These are phyloP conservation scores for Megacollybia marginata DNA, from an alignment of 768 basidiomycete genomes.

Conservation along the genomic window DNA sequence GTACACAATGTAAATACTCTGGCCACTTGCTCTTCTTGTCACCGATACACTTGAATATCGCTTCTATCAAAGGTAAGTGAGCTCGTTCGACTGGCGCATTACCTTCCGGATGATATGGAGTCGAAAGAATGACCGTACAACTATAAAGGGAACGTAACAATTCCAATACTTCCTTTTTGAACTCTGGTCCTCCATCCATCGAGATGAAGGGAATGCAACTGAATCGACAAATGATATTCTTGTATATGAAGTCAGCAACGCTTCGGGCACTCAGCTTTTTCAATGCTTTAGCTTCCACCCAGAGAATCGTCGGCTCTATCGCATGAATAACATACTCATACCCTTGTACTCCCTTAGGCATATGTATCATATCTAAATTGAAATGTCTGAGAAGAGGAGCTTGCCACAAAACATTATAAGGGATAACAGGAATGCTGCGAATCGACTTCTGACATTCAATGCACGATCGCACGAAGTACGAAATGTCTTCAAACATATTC, in stretches of 20 bases:
- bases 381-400: too few relatives aligned
- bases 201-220: slow-evolving; percentile 12
- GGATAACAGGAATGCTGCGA: too few relatives aligned
- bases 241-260: slow-evolving; percentile 22
- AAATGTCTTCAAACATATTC: too few relatives aligned
- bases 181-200: slow-evolving; percentile 23
- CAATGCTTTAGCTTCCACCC: slow-evolving; percentile 14
- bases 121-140: slow-evolving; percentile 18
- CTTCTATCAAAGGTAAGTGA: slow-evolving; percentile 17
- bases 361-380: too few relatives aligned
- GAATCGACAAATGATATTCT: slow-evolving; percentile 20
- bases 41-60: slow-evolving; percentile 14
- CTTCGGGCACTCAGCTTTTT: slow-evolving; percentile 3
- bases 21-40: slow-evolving; percentile 18
- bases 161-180: slow-evolving; percentile 15
- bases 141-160: slow-evolving; percentile 16
- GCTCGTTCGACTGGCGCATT: slow-evolving; percentile 23
- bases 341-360: slow-evolving; percentile 9
- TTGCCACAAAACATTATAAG: too few relatives aligned
- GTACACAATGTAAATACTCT: slow-evolving; percentile 11
- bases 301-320: slow-evolving; percentile 11
- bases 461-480: too few relatives aligned
- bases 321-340: slow-evolving; percentile 20
- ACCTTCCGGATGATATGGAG: slow-evolving; percentile 20
- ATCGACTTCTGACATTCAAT: too few relatives aligned